Evolutionary conservation across 192 early-diverging fungal genomes (phyloP).

Genomic region (Backusella luteola): DNA sequence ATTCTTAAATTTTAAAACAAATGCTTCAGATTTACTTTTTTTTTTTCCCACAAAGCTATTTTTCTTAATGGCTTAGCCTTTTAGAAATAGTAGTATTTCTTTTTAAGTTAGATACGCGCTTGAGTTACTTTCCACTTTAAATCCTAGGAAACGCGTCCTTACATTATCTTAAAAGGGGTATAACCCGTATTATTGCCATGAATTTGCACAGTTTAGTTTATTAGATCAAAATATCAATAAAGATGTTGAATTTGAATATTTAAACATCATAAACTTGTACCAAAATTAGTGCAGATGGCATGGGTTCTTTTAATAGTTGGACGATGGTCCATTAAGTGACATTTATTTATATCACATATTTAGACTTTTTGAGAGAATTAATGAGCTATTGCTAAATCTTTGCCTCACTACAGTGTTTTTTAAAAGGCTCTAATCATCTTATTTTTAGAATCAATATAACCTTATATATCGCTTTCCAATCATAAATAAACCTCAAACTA

Average conservation of each 20-base stretch:
- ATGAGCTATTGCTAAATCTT: neutral
- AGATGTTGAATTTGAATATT: neutral
- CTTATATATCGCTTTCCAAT: neutral
- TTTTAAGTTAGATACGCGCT: no score
- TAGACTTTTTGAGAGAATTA: neutral
- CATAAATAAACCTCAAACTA: neutral
- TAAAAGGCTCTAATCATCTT: neutral
- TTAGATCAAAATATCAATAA: neutral
- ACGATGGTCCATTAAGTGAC: neutral
- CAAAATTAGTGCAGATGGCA: neutral
- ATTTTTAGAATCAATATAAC: neutral
- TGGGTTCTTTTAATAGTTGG: neutral
- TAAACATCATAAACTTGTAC: neutral
- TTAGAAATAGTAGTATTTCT: no score
- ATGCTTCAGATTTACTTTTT: no score
- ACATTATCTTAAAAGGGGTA: no score
- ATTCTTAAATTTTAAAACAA: no score
- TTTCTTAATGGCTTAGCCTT: no score
- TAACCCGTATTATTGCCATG: no score
- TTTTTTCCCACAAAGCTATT: no score
- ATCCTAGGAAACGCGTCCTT: neutral
- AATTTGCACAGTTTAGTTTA: neutral
- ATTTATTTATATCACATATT: neutral
- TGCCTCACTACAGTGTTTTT: no score
- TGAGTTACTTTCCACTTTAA: neutral